phyloP scores from a whole-genome alignment of 257 asterid species.

The Petunia secreta region DNA sequence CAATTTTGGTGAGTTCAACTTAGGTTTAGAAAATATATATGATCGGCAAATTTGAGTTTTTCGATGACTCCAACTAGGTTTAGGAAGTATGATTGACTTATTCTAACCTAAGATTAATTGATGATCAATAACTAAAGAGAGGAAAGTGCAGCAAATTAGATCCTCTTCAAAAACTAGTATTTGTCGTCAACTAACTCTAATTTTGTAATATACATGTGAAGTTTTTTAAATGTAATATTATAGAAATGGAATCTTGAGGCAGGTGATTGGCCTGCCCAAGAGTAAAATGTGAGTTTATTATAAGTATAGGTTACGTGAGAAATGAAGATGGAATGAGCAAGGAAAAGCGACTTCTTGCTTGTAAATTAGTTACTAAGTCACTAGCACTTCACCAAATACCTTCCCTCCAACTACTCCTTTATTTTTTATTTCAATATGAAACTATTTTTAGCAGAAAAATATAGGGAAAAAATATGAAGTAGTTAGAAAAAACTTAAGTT shows the following conservation, averaged over 20 bases:
- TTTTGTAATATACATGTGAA: not conserved
- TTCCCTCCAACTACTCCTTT: conserved; percentile 40
- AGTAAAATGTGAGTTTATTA: conserved; percentile 1
- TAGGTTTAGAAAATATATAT: not conserved
- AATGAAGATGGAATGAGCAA: conserved; percentile 39
- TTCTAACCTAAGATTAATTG: not conserved
- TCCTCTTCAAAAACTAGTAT: not conserved
- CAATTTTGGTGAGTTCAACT: not conserved
- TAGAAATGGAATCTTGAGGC: not conserved
- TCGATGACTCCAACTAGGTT: not conserved
- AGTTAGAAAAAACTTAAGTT: conserved; percentile 25
- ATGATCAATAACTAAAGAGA: not conserved
- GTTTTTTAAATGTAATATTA: not conserved
- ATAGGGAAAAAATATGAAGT: not conserved
- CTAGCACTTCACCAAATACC: conserved; percentile 52
- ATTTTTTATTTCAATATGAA: not conserved
- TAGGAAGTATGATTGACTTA: not conserved
- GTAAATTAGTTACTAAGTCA: conserved; percentile 81
- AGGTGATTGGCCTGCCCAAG: not conserved
- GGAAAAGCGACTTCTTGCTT: conserved; percentile 81
- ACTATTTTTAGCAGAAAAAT: not conserved
- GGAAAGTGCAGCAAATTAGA: not conserved
- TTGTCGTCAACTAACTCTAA: conserved; percentile 13
- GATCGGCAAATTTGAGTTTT: not conserved
- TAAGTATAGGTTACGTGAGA: conserved; percentile 27